Evolutionary conservation across 768 basidiomycete species (phyloP).

Genomic region (Mycena leptocephala): DNA sequence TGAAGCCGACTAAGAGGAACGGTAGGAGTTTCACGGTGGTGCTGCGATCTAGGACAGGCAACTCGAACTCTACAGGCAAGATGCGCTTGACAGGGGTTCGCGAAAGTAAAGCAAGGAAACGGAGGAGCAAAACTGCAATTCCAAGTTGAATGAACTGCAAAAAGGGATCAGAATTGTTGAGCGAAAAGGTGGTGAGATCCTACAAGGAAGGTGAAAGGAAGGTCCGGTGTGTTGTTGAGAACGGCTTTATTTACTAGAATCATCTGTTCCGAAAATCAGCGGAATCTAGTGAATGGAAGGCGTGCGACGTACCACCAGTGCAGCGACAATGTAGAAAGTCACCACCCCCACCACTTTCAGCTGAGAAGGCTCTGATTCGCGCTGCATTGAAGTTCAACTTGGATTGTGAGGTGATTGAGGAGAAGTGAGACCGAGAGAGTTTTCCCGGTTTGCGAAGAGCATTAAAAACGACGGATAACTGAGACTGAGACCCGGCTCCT

Average conservation of each 20-base stretch:
- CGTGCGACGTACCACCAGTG: slow-evolving; percentile 60
- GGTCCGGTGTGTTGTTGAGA: slow-evolving; percentile 61
- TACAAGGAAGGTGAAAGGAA: slow-evolving; percentile 63
- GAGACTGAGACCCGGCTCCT: no score
- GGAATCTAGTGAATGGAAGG: background rate
- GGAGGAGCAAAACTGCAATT: slow-evolving; percentile 64
- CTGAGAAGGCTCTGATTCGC: slow-evolving; percentile 35
- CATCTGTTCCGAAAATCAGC: slow-evolving; percentile 22
- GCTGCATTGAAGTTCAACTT: slow-evolving; percentile 11
- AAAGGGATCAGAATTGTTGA: background rate
- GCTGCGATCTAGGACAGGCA: slow-evolving; percentile 56
- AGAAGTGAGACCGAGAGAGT: no score
- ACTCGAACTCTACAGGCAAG: slow-evolving; percentile 48
- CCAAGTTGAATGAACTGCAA: slow-evolving; percentile 60
- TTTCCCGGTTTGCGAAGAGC: no score
- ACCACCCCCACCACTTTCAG: slow-evolving; percentile 64
- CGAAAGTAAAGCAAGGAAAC: slow-evolving; percentile 51
- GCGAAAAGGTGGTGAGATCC: slow-evolving; percentile 37
- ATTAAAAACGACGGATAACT: no score
- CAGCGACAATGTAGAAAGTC: slow-evolving; percentile 69
- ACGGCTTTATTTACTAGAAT: slow-evolving; percentile 63
- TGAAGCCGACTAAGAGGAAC: slow-evolving; percentile 61
- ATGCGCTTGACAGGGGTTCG: background rate
- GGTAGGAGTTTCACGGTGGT: slow-evolving; percentile 57
- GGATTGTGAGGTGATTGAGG: no score